Conservation (phyloP, 1,284 basidiomycete genomes). For the Ustilago curta region DNA sequence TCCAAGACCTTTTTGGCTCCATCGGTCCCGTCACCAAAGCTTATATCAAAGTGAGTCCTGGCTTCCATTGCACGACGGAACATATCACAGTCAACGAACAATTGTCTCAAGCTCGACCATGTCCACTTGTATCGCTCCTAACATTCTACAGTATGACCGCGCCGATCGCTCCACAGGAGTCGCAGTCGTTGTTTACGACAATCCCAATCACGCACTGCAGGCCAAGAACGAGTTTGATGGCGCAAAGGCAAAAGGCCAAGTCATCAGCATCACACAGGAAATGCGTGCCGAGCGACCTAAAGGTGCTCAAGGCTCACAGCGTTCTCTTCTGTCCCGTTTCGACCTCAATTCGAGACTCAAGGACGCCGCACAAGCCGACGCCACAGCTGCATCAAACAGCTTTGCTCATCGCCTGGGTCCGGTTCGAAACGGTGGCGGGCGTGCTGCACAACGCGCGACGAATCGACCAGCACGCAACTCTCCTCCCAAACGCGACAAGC, state of each 20-base stretch:
- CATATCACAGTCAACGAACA: neutral
- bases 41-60: slow-evolving; percentile 82
- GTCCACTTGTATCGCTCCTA: neutral
- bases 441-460: slow-evolving; percentile 15
- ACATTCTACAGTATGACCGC: slow-evolving; percentile 80
- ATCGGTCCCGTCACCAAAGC: slow-evolving; percentile 91
- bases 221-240: slow-evolving; percentile 90
- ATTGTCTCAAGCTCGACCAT: neutral
- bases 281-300: slow-evolving; percentile 42
- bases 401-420: slow-evolving; percentile 45
- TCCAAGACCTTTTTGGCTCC: slow-evolving; percentile 80
- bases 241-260: slow-evolving; percentile 81
- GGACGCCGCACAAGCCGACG: slow-evolving; percentile 11
- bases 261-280: slow-evolving; percentile 58
- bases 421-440: slow-evolving; percentile 17
- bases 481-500: slow-evolving; percentile 43
- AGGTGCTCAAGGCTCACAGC: slow-evolving; percentile 7
- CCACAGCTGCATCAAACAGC: slow-evolving; percentile 5
- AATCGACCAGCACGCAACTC: slow-evolving; percentile 43
- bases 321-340: slow-evolving; percentile 44
- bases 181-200: slow-evolving; percentile 85
- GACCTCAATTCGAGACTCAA: slow-evolving; percentile 46
- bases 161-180: slow-evolving; percentile 90
- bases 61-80: neutral
- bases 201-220: slow-evolving; percentile 79